Conservation (phyloP, 73 alveolate species). For the Stentor roeselii region DNA sequence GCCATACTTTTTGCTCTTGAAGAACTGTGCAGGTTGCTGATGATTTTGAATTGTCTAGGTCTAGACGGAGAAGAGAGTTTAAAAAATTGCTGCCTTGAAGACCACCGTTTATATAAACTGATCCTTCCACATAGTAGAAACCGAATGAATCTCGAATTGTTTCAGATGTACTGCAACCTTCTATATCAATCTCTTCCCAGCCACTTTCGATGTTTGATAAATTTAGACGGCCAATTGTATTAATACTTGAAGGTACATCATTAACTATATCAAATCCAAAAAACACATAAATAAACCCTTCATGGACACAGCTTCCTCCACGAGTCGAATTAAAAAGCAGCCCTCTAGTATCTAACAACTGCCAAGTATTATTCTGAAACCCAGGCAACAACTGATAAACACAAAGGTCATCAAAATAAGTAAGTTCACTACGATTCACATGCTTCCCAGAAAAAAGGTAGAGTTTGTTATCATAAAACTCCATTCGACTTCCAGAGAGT, state of each 20-base stretch:
- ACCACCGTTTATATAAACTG: neutral
- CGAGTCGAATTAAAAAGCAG: neutral
- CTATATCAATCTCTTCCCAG: neutral
- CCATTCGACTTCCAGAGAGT: neutral
- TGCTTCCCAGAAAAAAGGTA: neutral
- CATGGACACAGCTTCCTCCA: neutral
- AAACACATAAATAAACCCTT: no score
- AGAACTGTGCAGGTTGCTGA: neutral
- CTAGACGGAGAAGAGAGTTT: neutral
- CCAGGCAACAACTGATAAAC: no score
- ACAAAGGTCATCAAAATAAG: neutral
- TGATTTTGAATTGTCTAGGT: neutral
- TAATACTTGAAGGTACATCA: neutral
- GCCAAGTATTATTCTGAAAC: neutral
- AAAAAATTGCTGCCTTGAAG: neutral
- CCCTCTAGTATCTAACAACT: no score
- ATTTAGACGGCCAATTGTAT: neutral
- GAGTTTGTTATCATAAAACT: neutral
- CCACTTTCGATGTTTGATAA: neutral
- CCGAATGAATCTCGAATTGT: neutral
- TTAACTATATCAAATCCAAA: neutral
- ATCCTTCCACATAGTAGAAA: neutral
- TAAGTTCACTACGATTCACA: neutral
- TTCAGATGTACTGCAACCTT: neutral
- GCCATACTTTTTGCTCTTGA: neutral